Base-by-base conservation (phyloP, 2,329 filamentous ascomycete species). In the Fusarium stilboides region DNA sequence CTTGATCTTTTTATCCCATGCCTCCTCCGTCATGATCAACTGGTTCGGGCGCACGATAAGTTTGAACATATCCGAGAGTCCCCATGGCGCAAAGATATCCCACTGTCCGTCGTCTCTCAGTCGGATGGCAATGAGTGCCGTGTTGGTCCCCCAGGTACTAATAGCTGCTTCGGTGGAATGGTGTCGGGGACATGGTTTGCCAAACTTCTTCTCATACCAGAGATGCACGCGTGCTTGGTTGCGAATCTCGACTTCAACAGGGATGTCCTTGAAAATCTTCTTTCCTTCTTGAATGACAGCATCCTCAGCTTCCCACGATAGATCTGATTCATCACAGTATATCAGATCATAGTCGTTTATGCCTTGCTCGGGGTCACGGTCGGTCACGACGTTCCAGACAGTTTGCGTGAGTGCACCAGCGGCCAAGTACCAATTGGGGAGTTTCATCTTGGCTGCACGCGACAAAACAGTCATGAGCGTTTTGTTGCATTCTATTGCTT, bases 191-290 rank as follows among this genome's bases (percentile, higher is more conserved):
- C 77, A 80, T 2, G 73, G 65, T 0, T 65, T 59, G 7, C 79
- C 77, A 15, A 77, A 78, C 39, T 77, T 78, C 33, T 73, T 40
- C 49, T 68, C 69, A 20, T 80, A 81, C 79, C 79, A 81, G 0
- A 81, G 64, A 42, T 81, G 79, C 13, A 81, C 79, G 10, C 79
- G 75, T 4, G 79, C 79, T 51, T 81, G 79, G 39, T 81, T 81
- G 15, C 79, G 76, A 15, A 81, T 80, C 60, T 81, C 79, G 2
- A 81, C 74, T 26, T 79, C 74, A 2, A 71, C 66, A 5, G 72
- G 49, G 1, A 79, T 59, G n/a, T 75, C 77, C 0, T 72, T 70
- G 19, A 80, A 81, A 2, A 80, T 52, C 6, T 54, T 40, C 15
- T 63, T 70, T 3, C 77, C 78, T 1, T 39, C 47, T n/a, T 77